A percentile compares a stretch with the other conserved stretches of the same genome.
Evolutionary conservation across 805 yeast genomes (phyloP).

Genomic region (Priceomyces melissophilus): DNA sequence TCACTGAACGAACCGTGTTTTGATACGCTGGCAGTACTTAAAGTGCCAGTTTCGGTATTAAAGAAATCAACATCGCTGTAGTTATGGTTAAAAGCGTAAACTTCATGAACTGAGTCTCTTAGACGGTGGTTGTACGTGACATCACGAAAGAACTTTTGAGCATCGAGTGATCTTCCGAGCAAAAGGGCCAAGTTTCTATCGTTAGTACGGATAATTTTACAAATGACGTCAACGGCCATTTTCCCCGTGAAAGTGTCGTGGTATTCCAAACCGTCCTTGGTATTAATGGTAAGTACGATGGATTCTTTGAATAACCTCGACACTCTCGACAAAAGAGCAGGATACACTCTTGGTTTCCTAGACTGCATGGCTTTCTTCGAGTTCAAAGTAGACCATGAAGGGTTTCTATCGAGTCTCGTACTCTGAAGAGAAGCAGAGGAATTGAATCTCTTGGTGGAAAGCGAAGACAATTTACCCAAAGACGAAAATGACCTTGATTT

Average conservation of each 20-base stretch:
- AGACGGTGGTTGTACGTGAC: conserved; percentile 92
- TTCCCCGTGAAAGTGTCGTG: conserved; percentile 92
- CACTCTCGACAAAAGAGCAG: conserved; percentile 83
- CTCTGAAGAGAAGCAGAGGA: conserved; percentile 30
- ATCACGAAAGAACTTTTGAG: conserved; percentile 91
- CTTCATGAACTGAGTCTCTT: conserved; percentile 82
- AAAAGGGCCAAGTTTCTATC: conserved; percentile 88
- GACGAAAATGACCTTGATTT: conserved; percentile 42
- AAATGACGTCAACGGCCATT: conserved; percentile 89
- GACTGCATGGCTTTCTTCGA: conserved; percentile 44
- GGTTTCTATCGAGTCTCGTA: conserved; percentile 25
- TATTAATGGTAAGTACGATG: conserved; percentile 68
- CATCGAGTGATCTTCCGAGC: conserved; percentile 88
- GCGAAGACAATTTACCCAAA: conserved; percentile 37
- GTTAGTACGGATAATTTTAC: conserved; percentile 79
- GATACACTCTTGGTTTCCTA: conserved; percentile 72
- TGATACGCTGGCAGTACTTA: conserved; percentile 17
- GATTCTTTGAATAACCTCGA: conserved; percentile 73
- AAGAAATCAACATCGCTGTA: conserved; percentile 46
- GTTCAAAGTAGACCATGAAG: conserved; percentile 22
- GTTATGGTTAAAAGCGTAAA: conserved; percentile 74
- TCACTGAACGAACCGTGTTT: conserved; percentile 28
- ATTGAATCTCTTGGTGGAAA: conserved; percentile 38
- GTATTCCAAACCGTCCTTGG: conserved; percentile 87
- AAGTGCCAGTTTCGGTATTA: conserved; percentile 25